Evolutionary conservation across 768 basidiomycete genomes (phyloP).

Genomic region (Hypsizygus marmoreus): DNA sequence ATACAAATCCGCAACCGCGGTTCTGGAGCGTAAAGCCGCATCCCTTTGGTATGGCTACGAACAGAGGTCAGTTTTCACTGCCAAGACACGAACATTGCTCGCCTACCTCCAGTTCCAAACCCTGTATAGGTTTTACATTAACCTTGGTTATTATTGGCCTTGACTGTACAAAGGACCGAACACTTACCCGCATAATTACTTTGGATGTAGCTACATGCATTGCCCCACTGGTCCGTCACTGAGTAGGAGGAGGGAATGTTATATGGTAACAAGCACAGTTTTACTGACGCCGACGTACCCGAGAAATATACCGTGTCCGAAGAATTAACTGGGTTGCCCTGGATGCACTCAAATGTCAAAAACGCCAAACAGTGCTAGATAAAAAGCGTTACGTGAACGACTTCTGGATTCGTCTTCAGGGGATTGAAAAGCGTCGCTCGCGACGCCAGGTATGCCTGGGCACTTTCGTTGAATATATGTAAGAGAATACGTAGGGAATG

Average conservation of each 20-base stretch:
- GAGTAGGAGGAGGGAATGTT: slow-evolving; percentile 1
- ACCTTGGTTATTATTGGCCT: neutral
- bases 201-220: slow-evolving; percentile 87
- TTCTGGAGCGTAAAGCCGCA: slow-evolving; percentile 98
- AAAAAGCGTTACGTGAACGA: slow-evolving; percentile 58
- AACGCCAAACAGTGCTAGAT: neutral
- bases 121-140: slow-evolving; percentile 39
- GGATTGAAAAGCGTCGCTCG: slow-evolving; percentile 84
- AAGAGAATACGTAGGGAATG: neutral
- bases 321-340: slow-evolving; percentile 83
- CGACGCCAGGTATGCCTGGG: slow-evolving; percentile 77
- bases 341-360: slow-evolving; percentile 11
- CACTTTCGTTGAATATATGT: slow-evolving; percentile 2
- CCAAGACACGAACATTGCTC: neutral
- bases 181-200: slow-evolving; percentile 79
- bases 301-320: slow-evolving; percentile 97
- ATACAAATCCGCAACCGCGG: slow-evolving; percentile 82
- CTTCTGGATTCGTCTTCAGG: slow-evolving; percentile 57
- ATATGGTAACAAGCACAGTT: neutral
- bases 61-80: slow-evolving; percentile 1
- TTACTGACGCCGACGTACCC: slow-evolving; percentile 39
- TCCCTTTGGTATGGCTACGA: slow-evolving; percentile 81
- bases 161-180: neutral
- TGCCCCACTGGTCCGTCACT: slow-evolving; percentile 88
- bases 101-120: slow-evolving; percentile 84